Conservation (phyloP, 1,284 basidiomycete genomes). For the Caloboletus inedulis region DNA sequence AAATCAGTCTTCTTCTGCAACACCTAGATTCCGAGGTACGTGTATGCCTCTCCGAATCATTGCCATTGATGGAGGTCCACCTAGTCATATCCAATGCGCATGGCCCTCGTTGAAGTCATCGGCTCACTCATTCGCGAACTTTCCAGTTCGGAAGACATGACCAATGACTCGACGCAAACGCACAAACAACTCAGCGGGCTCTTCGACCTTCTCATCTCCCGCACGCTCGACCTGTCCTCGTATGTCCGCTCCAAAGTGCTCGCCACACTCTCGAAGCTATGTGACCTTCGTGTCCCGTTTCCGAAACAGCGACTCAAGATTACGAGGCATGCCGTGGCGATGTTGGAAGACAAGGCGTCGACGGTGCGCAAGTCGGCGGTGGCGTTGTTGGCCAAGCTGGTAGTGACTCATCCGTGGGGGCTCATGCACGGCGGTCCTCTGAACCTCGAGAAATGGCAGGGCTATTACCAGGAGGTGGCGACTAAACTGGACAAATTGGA, state of each 20-base stretch:
- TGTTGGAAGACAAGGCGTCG: slow-evolving; percentile 89
- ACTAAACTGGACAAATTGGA: slow-evolving; percentile 62
- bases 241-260: slow-evolving; percentile 92
- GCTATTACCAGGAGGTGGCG: slow-evolving; percentile 64
- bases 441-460: slow-evolving; percentile 72
- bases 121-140: slow-evolving; percentile 80
- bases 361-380: slow-evolving; percentile 86
- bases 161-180: slow-evolving; percentile 53
- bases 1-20: slow-evolving; percentile 79
- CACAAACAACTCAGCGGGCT: slow-evolving; percentile 83
- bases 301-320: slow-evolving; percentile 83
- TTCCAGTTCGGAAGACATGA: slow-evolving; percentile 49
- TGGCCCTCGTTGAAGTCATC: slow-evolving; percentile 86
- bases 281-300: slow-evolving; percentile 74
- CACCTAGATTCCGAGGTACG: slow-evolving; percentile 92
- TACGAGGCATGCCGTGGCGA: slow-evolving; percentile 72
- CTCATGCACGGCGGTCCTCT: slow-evolving; percentile 83
- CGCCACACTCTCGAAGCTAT: slow-evolving; percentile 68
- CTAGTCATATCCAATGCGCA: slow-evolving; percentile 93
- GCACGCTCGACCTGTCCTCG: slow-evolving; percentile 85
- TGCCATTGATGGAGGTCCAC: not conserved
- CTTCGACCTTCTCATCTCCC: slow-evolving; percentile 82
- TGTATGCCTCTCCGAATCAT: not conserved
- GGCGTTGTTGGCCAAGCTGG: slow-evolving; percentile 71
- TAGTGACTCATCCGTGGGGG: slow-evolving; percentile 90